Conservation (phyloP, 306 rosid species). For the Quillaja saponaria region DNA sequence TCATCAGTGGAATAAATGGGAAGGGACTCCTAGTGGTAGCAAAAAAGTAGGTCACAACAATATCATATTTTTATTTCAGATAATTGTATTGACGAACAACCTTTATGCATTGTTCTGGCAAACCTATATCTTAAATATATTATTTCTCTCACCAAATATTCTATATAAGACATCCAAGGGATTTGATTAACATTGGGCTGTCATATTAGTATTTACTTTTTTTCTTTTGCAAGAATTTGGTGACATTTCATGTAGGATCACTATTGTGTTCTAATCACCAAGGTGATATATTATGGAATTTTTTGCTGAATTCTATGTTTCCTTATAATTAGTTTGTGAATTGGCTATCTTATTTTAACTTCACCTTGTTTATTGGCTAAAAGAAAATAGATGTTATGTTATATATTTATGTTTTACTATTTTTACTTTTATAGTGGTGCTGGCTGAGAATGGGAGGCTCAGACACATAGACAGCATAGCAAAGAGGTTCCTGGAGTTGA, state of each 20-base stretch:
- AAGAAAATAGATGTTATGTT: not conserved
- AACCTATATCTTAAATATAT: not conserved
- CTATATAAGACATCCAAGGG: not conserved
- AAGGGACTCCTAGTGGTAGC: not conserved
- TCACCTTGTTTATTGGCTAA: not conserved
- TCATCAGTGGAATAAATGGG: too few relatives aligned
- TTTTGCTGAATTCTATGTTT: not conserved
- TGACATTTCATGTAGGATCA: not conserved
- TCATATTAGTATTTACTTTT: not conserved
- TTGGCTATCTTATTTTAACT: not conserved
- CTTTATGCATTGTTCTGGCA: constrained; percentile 13
- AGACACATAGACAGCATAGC: constrained; percentile 61
- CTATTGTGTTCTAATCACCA: constrained; percentile 3
- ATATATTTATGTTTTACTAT: not conserved
- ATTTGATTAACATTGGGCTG: not conserved
- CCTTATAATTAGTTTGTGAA: constrained; percentile 1
- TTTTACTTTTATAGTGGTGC: constrained; percentile 42
- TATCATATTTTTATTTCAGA: not conserved
- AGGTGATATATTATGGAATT: constrained; percentile 6
- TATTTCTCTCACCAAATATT: not conserved
- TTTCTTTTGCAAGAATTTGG: not conserved
- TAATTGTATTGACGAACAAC: not conserved
- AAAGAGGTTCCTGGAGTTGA: constrained; percentile 71
- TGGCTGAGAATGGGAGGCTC: constrained; percentile 84
- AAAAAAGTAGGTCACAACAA: not conserved